A percentile compares a stretch with the other conserved stretches of the same genome.
These are phyloP conservation scores for Argentina anserina DNA, from an alignment of 306 rosid species.

Conservation along the genomic window DNA sequence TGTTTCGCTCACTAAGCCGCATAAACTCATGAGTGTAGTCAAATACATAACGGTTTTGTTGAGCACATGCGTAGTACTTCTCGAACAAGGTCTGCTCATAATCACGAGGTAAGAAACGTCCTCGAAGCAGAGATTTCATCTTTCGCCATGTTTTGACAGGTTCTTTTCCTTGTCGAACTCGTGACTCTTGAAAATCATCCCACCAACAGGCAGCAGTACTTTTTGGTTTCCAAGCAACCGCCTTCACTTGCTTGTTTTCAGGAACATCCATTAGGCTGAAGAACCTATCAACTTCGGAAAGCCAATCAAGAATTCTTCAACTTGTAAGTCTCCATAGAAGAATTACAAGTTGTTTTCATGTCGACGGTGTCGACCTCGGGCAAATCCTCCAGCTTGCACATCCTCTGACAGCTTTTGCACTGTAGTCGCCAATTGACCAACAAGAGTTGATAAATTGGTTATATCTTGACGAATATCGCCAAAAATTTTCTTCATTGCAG, in stretches of 20 bases:
- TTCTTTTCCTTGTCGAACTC: background rate
- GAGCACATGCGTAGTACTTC: too few relatives aligned
- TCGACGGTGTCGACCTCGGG: background rate
- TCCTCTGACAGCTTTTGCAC: background rate
- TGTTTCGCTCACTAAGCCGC: too few relatives aligned
- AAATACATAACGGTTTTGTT: too few relatives aligned
- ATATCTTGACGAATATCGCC: background rate
- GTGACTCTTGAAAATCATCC: background rate
- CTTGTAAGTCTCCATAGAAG: background rate
- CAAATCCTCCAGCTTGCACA: background rate
- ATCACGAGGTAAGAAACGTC: background rate
- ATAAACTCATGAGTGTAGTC: too few relatives aligned
- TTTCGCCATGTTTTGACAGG: background rate
- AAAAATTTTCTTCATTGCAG: background rate
- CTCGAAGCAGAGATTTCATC: background rate
- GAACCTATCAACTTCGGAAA: background rate
- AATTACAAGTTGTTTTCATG: background rate
- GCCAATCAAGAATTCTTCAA: background rate
- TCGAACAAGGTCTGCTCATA: too few relatives aligned
- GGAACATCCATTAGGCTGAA: background rate
- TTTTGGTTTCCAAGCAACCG: background rate
- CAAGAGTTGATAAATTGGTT: background rate
- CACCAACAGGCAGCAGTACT: background rate
- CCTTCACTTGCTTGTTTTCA: background rate
- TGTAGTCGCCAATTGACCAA: background rate